Evolutionary conservation across 345 rosid genomes (phyloP).

Genomic region (Tarenaya hassleriana): DNA sequence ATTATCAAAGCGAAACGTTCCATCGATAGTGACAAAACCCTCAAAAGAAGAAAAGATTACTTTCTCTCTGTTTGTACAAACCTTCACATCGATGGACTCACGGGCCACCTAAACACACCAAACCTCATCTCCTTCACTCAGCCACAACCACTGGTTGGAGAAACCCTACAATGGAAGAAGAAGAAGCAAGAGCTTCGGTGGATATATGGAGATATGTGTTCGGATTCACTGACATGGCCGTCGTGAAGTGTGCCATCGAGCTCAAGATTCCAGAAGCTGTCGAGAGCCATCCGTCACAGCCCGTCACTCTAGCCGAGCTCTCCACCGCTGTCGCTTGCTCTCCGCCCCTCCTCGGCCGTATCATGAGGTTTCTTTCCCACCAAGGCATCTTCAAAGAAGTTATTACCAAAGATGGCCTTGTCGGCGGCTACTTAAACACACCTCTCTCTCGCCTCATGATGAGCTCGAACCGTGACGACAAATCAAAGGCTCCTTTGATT

Average conservation of each 20-base stretch:
- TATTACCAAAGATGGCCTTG: constrained; percentile 19
- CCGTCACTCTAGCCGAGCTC: constrained; percentile 45
- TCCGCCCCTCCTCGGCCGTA: constrained; percentile 43
- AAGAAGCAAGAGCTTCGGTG: constrained; percentile 38
- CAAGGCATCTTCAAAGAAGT: constrained; percentile 38
- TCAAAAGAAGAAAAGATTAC: too few relatives aligned
- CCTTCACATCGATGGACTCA: too few relatives aligned
- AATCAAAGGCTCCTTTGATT: constrained; percentile 36
- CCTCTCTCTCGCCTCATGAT: constrained; percentile 55
- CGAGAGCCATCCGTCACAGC: constrained; percentile 35
- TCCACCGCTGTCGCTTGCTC: constrained; percentile 42
- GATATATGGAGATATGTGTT: constrained; percentile 51
- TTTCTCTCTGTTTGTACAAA: too few relatives aligned
- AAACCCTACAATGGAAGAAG: constrained; percentile 17
- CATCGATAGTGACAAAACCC: too few relatives aligned
- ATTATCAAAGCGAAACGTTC: too few relatives aligned
- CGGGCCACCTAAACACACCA: too few relatives aligned
- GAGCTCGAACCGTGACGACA: constrained; percentile 27
- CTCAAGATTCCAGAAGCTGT: constrained; percentile 63
- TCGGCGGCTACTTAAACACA: constrained; percentile 37
- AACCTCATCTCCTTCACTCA: too few relatives aligned
- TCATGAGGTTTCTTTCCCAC: constrained; percentile 61
- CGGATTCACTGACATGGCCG: constrained; percentile 51
- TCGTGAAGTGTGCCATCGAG: constrained; percentile 69
- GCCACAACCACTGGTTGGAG: too few relatives aligned